Evolutionary conservation across 345 rosid species (phyloP), one percentile per base, ranked within the genome.

Genomic region (Salix viminalis): DNA sequence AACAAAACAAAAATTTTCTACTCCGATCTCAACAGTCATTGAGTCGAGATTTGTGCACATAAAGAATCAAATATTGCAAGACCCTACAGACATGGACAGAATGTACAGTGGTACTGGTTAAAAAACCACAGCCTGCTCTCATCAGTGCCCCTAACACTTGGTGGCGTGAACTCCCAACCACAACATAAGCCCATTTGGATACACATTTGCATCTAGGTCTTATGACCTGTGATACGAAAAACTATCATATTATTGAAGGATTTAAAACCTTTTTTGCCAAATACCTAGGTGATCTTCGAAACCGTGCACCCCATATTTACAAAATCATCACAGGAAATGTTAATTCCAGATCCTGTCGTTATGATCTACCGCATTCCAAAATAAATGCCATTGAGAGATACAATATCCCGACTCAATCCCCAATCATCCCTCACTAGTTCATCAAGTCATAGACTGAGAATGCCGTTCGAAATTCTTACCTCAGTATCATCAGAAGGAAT

Each of bases 401-500:
- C 24, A 67, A 42, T 52, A 32, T 28, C 4, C 36, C 24, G 28
- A 46, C 30, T 9, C 30, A 0, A 52, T 52, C 58, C 0, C 58
- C 58, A 52, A 18, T 52, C 58, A 52, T 6, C 23, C 23, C 10
- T 52, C 58, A 5, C 58, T 52, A 2, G n/a, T 19, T 52, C 58
- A 52, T 52, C 0, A 19, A 52, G 58, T 12, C 21, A 34, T 14
- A 14, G 9, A 62, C 30, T 30, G 16, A 41, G 74, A 77, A 14
- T n/a, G 23, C 26, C 67, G 4, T 73, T 34, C 32, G 24, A 74
- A 26, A 11, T 15, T 1, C 54, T 75, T 77, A 95, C 99, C 97
- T 88, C 75, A 68, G 81, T 12, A 82, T 83, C 76, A 30, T 84
- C 90, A 0, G 99, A 91, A 78, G 96, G 93, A 82, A 93, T 84